Percentiles rank a stretch among this genome's conserved stretches.
Evolutionary conservation across 768 basidiomycete species (phyloP).

Genomic region (Lanmaoa pseudosensibilis): DNA sequence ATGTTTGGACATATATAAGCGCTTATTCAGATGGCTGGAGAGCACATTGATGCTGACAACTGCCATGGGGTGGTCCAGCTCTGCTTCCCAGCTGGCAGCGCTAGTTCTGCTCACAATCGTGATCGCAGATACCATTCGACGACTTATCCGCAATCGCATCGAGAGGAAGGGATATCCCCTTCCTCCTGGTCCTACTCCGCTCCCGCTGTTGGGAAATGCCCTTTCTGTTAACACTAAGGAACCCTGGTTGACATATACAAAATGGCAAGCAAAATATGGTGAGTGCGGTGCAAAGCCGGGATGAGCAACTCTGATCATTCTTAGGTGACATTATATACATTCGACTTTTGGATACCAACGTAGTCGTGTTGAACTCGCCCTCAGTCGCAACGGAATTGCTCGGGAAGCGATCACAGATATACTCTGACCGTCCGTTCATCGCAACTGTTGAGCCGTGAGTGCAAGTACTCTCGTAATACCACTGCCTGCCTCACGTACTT

Average conservation of each 20-base stretch:
- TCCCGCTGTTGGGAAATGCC: conserved; percentile 9
- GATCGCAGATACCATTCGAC: neutral
- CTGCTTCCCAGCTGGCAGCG: neutral
- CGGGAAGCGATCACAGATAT: conserved; percentile 15
- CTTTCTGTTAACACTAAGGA: neutral
- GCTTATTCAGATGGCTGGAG: too few relatives aligned
- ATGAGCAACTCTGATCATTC: neutral
- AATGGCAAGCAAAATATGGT: conserved; percentile 9
- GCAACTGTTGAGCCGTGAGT: conserved; percentile 6
- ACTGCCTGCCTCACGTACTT: neutral
- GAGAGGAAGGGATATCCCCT: conserved; percentile 1
- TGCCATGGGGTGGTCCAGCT: neutral
- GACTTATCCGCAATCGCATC: neutral
- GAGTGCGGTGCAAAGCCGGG: neutral
- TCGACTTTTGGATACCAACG: conserved; percentile 2
- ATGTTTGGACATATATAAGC: too few relatives aligned
- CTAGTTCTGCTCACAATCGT: neutral
- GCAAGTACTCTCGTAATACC: neutral
- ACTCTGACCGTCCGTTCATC: conserved; percentile 14
- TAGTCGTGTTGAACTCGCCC: conserved; percentile 10
- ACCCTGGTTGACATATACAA: conserved; percentile 8
- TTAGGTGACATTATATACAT: conserved; percentile 11
- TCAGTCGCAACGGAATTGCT: neutral
- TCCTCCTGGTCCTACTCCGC: conserved; percentile 7
- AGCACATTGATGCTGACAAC: too few relatives aligned